Evolutionary conservation across 2,329 filamentous ascomycete genomes (phyloP), one percentile per base, ranked within the genome.

Genomic region (Sporothrix phasma): DNA sequence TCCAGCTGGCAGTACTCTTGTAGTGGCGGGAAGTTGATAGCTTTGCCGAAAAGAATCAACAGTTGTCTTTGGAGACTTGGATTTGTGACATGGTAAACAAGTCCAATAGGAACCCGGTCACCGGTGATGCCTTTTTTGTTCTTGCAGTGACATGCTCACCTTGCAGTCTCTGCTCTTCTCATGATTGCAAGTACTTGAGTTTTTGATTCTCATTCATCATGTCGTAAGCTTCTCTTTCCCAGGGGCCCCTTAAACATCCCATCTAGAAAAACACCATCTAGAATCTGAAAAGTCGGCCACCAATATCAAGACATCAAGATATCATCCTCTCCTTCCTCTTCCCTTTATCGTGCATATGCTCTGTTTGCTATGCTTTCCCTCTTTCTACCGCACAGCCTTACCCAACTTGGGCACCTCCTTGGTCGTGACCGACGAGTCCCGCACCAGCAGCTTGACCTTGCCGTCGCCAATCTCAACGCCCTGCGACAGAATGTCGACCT

Each of bases 381-480:
- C 39, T 5, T 3, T n/a, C 8, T 41, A 19, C 24, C 39, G 26
- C 24, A 10, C 7, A 3, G 24, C 24, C n/a, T 45, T 45, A n/a
- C 24, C 56, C 24, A 22, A 31, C 19, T 46, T 59, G 11, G 54
- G 56, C 24, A 43, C 56, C 6, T 59, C 56, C 46, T 60, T 53
- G 31, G 41, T 41, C 19, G 51, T 60, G 24, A 68, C 66, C 31
- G 73, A 72, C 37, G 73, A 71, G 68, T 80, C 84, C 69, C 85
- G 78, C 63, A 88, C 85, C 68, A 88, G 76, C 70, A 88, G 78
- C 73, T 84, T 80, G 63, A 88, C 84, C 74, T 86, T 87, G 68
- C 85, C 85, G 65, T 86, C 83, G 34, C 84, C 84, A 71, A 87
- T 87, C 75, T 87, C 84, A 49, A 86, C 81, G n/a, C 84, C 84